Percentiles rank a stretch among this genome's conserved stretches.
phyloP scores from a whole-genome alignment of 345 rosid species.

The Excoecaria agallocha region DNA sequence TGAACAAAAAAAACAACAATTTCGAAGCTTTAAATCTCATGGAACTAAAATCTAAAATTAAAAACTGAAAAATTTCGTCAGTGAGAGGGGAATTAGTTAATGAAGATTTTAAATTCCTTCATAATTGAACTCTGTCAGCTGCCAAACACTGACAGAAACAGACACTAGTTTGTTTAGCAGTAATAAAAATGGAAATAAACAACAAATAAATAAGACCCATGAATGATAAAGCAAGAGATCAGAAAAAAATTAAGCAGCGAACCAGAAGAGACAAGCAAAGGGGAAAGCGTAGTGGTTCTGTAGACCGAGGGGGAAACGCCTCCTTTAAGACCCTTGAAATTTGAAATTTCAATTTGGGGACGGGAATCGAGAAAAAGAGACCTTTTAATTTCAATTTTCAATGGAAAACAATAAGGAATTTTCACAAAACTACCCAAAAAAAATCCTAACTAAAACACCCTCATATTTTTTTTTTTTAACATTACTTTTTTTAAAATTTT shows the following conservation, averaged over 20 bases:
- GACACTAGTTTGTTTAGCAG: neutral
- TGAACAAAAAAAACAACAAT: neutral
- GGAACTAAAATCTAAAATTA: neutral
- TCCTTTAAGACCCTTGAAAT: neutral
- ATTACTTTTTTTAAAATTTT: too few relatives aligned
- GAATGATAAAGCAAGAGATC: neutral
- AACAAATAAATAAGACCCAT: neutral
- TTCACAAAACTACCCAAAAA: too few relatives aligned
- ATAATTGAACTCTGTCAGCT: neutral
- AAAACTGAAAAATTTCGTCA: too few relatives aligned
- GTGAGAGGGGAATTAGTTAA: neutral
- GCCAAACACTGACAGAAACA: constrained; percentile 2
- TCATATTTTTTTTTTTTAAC: too few relatives aligned
- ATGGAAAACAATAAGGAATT: too few relatives aligned
- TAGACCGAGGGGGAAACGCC: too few relatives aligned
- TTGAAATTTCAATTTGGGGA: constrained; percentile 16
- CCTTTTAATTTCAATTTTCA: neutral
- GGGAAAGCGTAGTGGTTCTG: neutral
- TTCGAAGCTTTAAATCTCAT: neutral
- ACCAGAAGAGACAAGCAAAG: neutral
- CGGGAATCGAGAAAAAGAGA: neutral
- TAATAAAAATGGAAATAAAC: neutral
- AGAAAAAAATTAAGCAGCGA: neutral
- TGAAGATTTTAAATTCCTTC: neutral
- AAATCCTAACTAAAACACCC: too few relatives aligned